These are phyloP conservation scores for Zanthoxylum bungeanum DNA, from an alignment of 345 rosid species.

Conservation along the genomic window DNA sequence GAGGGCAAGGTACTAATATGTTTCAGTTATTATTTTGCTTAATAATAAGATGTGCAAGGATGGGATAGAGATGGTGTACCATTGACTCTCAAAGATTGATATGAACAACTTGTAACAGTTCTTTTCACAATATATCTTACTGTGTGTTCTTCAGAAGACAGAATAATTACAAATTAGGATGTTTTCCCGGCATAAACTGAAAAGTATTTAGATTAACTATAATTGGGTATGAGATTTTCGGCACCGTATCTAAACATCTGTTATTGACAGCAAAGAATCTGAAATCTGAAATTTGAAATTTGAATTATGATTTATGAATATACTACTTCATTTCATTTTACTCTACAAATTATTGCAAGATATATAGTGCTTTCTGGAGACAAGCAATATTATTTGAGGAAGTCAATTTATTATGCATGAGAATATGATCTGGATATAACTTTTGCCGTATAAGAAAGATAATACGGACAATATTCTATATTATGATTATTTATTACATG, in stretches of 20 bases:
- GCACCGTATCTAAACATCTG: neutral
- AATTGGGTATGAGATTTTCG: neutral
- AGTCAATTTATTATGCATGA: neutral
- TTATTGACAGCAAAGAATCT: too few species aligned
- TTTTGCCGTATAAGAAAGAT: neutral
- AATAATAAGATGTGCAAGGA: neutral
- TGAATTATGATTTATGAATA: too few species aligned
- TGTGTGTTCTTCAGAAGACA: constrained; percentile 7
- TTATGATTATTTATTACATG: neutral
- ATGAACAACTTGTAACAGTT: neutral
- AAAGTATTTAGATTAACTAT: neutral
- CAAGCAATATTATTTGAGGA: neutral
- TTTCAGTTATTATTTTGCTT: constrained; percentile 8
- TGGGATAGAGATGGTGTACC: neutral
- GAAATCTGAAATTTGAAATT: neutral
- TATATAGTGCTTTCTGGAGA: neutral
- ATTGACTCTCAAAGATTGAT: neutral
- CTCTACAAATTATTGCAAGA: neutral
- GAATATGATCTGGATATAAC: neutral
- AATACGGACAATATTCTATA: neutral
- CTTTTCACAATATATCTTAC: neutral
- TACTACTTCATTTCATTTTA: neutral
- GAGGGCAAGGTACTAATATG: constrained; percentile 66
- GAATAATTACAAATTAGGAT: neutral
- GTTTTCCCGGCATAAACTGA: neutral